Conservation (phyloP, 2,329 filamentous ascomycete species). For the Escovopsis sp. region DNA sequence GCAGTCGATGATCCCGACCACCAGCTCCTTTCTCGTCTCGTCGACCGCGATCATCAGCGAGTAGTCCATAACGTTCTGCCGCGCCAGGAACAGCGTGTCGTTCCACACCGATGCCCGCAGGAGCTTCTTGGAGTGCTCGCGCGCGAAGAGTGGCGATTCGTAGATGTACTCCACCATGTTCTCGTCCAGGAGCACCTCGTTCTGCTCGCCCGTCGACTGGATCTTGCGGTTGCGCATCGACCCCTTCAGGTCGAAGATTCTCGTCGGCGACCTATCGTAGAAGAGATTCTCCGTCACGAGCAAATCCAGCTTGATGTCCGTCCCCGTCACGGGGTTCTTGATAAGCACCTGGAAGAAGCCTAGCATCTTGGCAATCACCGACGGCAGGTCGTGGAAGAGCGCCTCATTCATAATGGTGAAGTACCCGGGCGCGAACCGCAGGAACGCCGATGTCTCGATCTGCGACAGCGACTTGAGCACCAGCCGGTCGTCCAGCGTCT, state of each 20-base stretch:
- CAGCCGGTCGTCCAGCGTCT: conserved; percentile 87
- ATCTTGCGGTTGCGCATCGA: conserved; percentile 98
- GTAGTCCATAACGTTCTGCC: conserved; percentile 98
- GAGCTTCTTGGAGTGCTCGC: conserved; percentile 91
- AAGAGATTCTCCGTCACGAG: conserved; percentile 96
- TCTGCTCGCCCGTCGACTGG: conserved; percentile 84
- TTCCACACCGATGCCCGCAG: conserved; percentile 90
- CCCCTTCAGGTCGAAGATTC: conserved; percentile 91
- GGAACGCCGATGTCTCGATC: conserved; percentile 84
- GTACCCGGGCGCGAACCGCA: conserved; percentile 91
- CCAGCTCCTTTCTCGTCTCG: conserved; percentile 73
- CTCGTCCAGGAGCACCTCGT: conserved; percentile 91
- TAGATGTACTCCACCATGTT: conserved; percentile 99
- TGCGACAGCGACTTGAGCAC: conserved; percentile 84
- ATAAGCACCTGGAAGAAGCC: conserved; percentile 96
- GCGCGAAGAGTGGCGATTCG: conserved; percentile 84
- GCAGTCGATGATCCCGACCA: conserved; percentile 96
- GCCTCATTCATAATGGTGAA: conserved; percentile 96
- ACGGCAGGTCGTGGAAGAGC: conserved; percentile 86
- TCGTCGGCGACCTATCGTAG: conserved; percentile 79
- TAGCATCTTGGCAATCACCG: conserved; percentile 97
- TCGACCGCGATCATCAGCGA: conserved; percentile 97
- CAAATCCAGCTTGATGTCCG: conserved; percentile 87
- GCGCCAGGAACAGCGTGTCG: conserved; percentile 85
- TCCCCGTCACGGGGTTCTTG: conserved; percentile 81